A percentile compares a stretch with the other conserved stretches of the same genome.
These are phyloP conservation scores for Boletus semigastroideus DNA, from an alignment of 1,284 basidiomycete species.

Conservation along the genomic window DNA sequence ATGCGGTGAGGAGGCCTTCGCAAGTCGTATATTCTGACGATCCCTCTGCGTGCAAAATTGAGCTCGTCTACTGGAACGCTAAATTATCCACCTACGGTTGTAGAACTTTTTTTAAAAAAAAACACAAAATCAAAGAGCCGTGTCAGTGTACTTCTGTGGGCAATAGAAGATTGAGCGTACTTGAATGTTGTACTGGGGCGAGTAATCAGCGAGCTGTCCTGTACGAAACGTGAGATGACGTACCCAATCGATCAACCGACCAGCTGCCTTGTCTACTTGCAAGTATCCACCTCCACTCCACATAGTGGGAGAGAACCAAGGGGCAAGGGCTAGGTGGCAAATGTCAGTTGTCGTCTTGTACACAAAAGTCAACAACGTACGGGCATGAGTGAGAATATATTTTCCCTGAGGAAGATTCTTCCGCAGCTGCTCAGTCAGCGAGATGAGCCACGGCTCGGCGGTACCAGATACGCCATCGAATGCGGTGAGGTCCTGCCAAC, in stretches of 20 bases:
- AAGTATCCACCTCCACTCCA: conserved; percentile 3
- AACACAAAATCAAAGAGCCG: neutral
- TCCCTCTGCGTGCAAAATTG: neutral
- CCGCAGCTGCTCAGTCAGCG: neutral
- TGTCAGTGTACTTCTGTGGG: neutral
- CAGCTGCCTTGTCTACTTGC: neutral
- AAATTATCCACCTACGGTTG: too few species aligned
- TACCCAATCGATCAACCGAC: conserved; percentile 2
- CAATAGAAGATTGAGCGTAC: neutral
- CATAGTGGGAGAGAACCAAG: conserved; percentile 1
- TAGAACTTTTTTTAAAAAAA: too few species aligned
- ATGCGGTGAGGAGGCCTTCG: neutral
- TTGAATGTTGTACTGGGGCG: conserved; percentile 3
- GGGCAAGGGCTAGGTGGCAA: neutral
- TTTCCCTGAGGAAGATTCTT: conserved; percentile 1
- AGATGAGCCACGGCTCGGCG: neutral
- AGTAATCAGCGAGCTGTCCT: neutral
- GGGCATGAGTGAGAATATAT: neutral
- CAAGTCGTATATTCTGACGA: neutral
- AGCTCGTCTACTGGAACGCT: too few species aligned
- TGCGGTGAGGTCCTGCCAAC: neutral
- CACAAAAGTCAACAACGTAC: neutral
- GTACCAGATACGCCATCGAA: neutral
- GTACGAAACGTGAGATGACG: neutral
- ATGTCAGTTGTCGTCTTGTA: neutral